These are phyloP conservation scores for Mycosphaerella sp. DNA, from an alignment of 2,329 filamentous ascomycete species.

Conservation along the genomic window DNA sequence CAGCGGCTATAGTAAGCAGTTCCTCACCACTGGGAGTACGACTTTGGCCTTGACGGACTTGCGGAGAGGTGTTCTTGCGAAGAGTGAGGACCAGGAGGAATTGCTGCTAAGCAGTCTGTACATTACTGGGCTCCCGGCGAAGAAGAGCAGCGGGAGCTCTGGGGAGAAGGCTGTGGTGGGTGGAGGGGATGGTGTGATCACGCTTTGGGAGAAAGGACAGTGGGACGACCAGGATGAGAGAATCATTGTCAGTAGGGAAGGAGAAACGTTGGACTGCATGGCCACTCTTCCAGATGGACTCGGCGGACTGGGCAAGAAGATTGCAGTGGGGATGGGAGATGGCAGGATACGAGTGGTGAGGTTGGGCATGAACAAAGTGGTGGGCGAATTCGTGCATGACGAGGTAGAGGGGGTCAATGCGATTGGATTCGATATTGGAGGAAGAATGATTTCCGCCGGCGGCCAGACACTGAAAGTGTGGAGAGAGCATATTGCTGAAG, in stretches of 20 bases:
- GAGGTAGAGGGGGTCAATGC: constrained; percentile 80
- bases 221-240: constrained; percentile 96
- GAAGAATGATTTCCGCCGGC: constrained; percentile 83
- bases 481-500: constrained; percentile 61
- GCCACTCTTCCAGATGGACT: constrained; percentile 64
- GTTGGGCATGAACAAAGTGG: constrained; percentile 65
- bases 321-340: constrained; percentile 76
- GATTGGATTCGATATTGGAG: constrained; percentile 75
- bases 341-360: constrained; percentile 72
- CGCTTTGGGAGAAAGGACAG: constrained; percentile 85
- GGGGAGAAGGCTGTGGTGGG: constrained; percentile 72
- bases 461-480: constrained; percentile 84
- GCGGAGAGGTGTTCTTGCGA: constrained; percentile 74
- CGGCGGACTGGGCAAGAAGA: constrained; percentile 61
- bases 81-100: constrained; percentile 91
- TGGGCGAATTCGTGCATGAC: constrained; percentile 66
- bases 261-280: constrained; percentile 75
- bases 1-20: constrained; percentile 87
- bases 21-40: constrained; percentile 86
- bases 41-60: constrained; percentile 88
- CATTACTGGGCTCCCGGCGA: constrained; percentile 68
- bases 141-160: constrained; percentile 55
- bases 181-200: constrained; percentile 74
- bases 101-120: constrained; percentile 78
- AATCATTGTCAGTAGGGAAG: constrained; percentile 62